Conservation (phyloP, 1,284 basidiomycete genomes). For the Leccinum holopus region DNA sequence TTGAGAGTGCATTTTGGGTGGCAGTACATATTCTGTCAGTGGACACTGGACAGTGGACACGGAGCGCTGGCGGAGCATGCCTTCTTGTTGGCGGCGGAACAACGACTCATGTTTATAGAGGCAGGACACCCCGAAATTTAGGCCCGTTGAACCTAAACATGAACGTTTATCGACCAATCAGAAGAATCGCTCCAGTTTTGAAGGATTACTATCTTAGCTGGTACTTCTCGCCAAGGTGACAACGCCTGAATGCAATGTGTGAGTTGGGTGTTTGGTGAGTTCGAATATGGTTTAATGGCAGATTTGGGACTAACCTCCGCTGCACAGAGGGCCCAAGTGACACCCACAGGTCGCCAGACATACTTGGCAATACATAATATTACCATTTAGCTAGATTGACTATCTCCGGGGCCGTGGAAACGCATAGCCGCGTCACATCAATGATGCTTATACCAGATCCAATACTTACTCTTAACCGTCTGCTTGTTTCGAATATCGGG, state of each 20-base stretch:
- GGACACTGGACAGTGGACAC: background rate
- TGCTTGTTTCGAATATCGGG: background rate
- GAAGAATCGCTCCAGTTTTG: background rate
- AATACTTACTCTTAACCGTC: background rate
- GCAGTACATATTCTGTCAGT: background rate
- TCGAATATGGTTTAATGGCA: background rate
- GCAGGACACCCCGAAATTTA: background rate
- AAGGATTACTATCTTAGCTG: background rate
- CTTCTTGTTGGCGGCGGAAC: background rate
- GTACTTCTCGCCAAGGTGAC: background rate
- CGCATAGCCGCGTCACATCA: too few species aligned
- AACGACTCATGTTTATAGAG: background rate
- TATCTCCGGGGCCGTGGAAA: background rate
- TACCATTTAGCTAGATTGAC: background rate
- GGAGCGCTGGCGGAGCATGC: background rate
- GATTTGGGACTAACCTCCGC: background rate
- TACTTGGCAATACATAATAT: background rate
- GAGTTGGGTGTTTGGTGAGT: background rate
- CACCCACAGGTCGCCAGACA: background rate
- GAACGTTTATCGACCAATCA: background rate
- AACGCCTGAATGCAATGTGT: background rate
- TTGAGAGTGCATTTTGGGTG: background rate
- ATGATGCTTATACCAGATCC: background rate
- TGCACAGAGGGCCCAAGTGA: background rate
- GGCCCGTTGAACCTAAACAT: background rate